Base-by-base conservation (phyloP, 2,329 filamentous ascomycete genomes). In the Alternaria burnsii region DNA sequence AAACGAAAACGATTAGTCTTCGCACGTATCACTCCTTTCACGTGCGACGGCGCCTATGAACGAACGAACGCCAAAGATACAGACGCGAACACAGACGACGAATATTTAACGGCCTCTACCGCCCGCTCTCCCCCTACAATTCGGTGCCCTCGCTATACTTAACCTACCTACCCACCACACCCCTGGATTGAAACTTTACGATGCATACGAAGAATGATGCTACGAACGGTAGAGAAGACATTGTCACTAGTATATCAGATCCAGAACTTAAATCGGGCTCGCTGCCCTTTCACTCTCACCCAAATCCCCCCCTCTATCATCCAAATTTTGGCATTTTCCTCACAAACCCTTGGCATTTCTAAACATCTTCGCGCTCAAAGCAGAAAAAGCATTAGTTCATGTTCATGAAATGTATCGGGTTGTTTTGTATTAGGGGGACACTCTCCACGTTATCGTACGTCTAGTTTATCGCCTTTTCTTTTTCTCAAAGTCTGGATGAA, bases 151-250 rank as follows among this genome's bases (percentile, higher is more conserved):
- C 28, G 28, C 28, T 30, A 30, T 30, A 30, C 24, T 24, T 24
- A 32, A 32, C 30, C 30, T 12, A 10, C 30, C 30, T 32, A 10
- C 30, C 30, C 30, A 10, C 2, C 30, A 9, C 30, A 59, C 61
- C 43, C 62, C 68, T 67, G 73, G 72, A 76, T 73, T 70, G 71
- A 75, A 34, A 34, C 12, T 69, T 74, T 73, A 75, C 71, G 75
- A 77, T 73, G 75, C 69, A 75, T 77, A 77, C 73, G 75, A 77
- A 73, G 75, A 76, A 77, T 76, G 75, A 77, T 74, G 74, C 75
- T 72, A 77, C 73, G 75, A 76, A 76, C 69, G 68, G 75, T 78
- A 78, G 76, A 78, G 71, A 50, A 50, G 46, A 50, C 32, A 34
- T 34, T 34, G 32, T 34, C 46, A 50, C 32, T 50, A 50, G 46